phyloP scores from a whole-genome alignment of 2,329 filamentous ascomycete genomes.

The Sporothrix brunneoviolacea region DNA sequence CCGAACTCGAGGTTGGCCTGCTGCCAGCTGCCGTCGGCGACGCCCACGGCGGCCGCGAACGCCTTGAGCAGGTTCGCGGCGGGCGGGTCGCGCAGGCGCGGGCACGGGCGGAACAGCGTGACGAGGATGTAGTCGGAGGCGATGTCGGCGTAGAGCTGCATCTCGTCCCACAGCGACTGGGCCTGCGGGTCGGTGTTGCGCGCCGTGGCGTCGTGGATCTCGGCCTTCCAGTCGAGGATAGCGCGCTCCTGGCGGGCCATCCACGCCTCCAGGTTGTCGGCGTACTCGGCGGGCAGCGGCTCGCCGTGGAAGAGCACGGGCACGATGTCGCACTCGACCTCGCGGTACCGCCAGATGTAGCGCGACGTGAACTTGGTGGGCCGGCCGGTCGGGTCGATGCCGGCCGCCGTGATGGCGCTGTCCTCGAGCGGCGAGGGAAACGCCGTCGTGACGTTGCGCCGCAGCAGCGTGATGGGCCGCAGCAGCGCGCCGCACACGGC shows the following conservation, averaged over 20 bases:
- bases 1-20: conserved; percentile 10
- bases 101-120: conserved; percentile 10
- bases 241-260: conserved; percentile 6
- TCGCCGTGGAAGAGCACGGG: conserved; percentile 10
- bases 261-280: background rate
- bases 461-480: conserved; percentile 6
- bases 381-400: background rate
- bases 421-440: conserved; percentile 3
- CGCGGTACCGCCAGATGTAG: conserved; percentile 8
- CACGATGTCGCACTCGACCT: conserved; percentile 7
- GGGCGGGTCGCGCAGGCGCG: conserved; percentile 4
- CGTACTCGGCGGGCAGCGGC: background rate
- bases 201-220: conserved; percentile 4
- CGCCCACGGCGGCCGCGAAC: conserved; percentile 7
- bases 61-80: conserved; percentile 5
- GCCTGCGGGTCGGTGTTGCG: background rate
- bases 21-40: conserved; percentile 12
- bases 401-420: background rate
- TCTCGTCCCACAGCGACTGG: conserved; percentile 10
- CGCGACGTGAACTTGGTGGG: conserved; percentile 8
- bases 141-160: conserved; percentile 10
- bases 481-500: conserved; percentile 9
- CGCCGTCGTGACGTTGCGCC: conserved; percentile 4
- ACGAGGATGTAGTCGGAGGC: conserved; percentile 10
- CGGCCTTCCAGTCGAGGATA: conserved; percentile 5